Evolutionary conservation across 441 rosid species (phyloP).

Genomic region (Gossypium lobatum): DNA sequence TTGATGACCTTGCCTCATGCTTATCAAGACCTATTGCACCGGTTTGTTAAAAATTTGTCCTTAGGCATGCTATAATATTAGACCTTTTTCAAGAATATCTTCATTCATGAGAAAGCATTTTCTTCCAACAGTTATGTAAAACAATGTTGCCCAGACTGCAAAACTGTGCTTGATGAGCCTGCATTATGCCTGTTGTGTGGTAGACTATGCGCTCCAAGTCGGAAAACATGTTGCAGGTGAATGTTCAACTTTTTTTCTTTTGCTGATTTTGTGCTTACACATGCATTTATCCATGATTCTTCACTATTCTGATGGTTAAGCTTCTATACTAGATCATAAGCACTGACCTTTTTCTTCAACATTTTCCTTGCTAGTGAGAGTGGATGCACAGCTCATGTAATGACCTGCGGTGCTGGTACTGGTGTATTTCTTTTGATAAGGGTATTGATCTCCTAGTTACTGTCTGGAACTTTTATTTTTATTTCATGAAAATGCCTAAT

Average conservation of each 20-base stretch:
- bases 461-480: background rate
- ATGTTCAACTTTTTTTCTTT: conserved; percentile 17
- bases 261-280: conserved; percentile 6
- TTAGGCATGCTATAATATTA: conserved; percentile 8
- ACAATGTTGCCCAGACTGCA: conserved; percentile 66
- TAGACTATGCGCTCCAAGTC: conserved; percentile 69
- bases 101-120: conserved; percentile 18
- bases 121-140: conserved; percentile 64
- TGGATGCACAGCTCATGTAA: conserved; percentile 67
- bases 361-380: conserved; percentile 45
- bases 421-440: conserved; percentile 83
- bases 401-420: conserved; percentile 78
- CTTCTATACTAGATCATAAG: background rate
- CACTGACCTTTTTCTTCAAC: conserved; percentile 1
- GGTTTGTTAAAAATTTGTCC: conserved; percentile 43
- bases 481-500: conserved; percentile 12
- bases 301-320: background rate
- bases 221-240: conserved; percentile 92
- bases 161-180: conserved; percentile 50
- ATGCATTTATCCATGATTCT: background rate
- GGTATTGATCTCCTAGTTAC: conserved; percentile 37
- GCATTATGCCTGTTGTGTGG: conserved; percentile 92
- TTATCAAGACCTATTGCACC: conserved; percentile 83
- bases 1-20: conserved; percentile 77
- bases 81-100: background rate